Conservation (phyloP, 2,329 filamentous ascomycete species). For the Beauveria sp. region DNA sequence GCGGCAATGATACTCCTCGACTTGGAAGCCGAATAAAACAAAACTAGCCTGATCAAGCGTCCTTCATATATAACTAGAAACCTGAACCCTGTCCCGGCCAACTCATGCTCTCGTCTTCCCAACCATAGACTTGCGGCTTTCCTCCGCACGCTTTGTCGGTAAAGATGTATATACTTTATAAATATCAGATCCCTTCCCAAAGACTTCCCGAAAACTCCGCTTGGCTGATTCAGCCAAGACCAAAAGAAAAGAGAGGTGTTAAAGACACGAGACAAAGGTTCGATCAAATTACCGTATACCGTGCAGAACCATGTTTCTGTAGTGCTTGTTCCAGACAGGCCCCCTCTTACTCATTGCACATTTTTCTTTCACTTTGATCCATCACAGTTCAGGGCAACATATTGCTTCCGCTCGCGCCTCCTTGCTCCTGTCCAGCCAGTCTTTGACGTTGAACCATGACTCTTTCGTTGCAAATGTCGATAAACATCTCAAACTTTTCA, state of each 20-base stretch:
- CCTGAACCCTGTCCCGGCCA: background rate
- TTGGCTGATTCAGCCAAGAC: background rate
- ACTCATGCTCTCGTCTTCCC: background rate
- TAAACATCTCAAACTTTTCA: slow-evolving; percentile 59
- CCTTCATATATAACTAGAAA: background rate
- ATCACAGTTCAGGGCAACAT: background rate
- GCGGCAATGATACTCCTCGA: background rate
- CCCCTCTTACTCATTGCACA: too few species aligned
- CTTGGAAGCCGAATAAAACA: background rate
- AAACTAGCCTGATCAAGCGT: background rate
- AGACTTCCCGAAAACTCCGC: slow-evolving; percentile 1
- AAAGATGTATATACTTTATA: slow-evolving; percentile 1
- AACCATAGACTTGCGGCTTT: background rate
- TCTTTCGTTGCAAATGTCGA: slow-evolving; percentile 60
- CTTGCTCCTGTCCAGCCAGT: slow-evolving; percentile 27
- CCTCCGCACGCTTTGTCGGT: background rate
- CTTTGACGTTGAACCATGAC: slow-evolving; percentile 56
- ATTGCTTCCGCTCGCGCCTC: background rate
- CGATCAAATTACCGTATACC: background rate
- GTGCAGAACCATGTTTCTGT: background rate
- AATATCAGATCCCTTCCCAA: background rate
- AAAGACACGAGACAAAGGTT: background rate
- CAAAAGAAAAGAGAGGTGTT: background rate
- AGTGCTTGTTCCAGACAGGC: slow-evolving; percentile 2
- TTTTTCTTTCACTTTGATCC: background rate